Evolutionary conservation across 257 asterid species (phyloP), one percentile per base, ranked within the genome.

Genomic region (Salvia splendens): DNA sequence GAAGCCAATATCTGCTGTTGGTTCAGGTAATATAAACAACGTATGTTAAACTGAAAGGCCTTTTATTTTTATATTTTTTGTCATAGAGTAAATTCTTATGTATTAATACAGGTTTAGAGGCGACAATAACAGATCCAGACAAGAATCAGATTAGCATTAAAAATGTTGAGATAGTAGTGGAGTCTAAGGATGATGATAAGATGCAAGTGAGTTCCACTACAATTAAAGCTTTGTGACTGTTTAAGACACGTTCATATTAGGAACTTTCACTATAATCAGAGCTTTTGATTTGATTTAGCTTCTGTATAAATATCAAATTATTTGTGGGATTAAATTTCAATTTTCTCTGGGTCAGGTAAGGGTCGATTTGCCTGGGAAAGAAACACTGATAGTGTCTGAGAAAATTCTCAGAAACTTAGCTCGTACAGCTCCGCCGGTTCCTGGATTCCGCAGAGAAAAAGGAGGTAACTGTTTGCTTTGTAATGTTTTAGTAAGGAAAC

Each of bases 381-480:
- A 88, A 52, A 91, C 95, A 32, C 68, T 48, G 67, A 78, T 80
- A 52, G 87, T 84, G 71, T 91, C 86, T 69, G 88, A 86, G 12
- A 91, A 83, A 77, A 69, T 83, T 64, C 67, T 91, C 76, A 70
- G 81, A 64, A 88, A 76, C 70, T 77, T 91, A 68, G 96, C 91
- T 12, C 80, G 85, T 36, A 45, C 92, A 48, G 96, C 95, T 41
- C 97, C 95, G 20, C 97, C 97, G 5, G 80, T 91, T 75, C 95
- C 96, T 42, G 97, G 97, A 10, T 91, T 91, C 69, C 95, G 97
- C 61, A 68, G 82, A 73, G 86, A 80, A 40, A 91, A 86, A 67
- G 95, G 96, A 86, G 96, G 97, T 89, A 80, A 42, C 46, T 12
- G n/a, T 74, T 58, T 65, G 16, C 10, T 55, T 62, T 17, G 33